Conservation (phyloP, 768 basidiomycete species). For the Tricholoma flavovirens region DNA sequence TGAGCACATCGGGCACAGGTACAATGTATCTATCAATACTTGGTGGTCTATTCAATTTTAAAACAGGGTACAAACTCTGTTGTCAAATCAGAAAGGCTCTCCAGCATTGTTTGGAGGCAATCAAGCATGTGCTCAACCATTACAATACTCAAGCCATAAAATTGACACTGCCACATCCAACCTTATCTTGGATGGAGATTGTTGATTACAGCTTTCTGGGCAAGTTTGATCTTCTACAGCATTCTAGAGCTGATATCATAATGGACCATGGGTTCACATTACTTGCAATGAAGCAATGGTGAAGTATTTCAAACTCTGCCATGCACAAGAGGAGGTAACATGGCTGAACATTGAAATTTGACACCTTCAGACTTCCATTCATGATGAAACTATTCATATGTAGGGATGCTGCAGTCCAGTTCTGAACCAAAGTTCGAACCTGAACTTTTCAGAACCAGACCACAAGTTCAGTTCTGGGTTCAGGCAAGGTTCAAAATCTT, state of each 20-base stretch:
- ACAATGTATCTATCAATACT: background rate
- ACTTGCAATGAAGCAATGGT: conserved; percentile 11
- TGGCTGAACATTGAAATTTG: no score
- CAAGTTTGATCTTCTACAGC: conserved; percentile 18
- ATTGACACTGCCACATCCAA: conserved; percentile 11
- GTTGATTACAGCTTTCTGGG: conserved; percentile 19
- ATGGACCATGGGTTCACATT: conserved; percentile 14
- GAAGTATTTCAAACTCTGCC: conserved; percentile 13
- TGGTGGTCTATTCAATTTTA: background rate
- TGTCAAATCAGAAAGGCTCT: conserved; percentile 21
- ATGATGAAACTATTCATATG: conserved; percentile 4
- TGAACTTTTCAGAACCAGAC: no score
- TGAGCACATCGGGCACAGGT: conserved; percentile 19
- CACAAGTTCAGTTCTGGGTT: no score
- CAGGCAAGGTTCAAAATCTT: no score
- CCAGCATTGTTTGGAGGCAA: conserved; percentile 15
- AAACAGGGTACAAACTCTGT: conserved; percentile 22
- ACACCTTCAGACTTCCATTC: conserved; percentile 14
- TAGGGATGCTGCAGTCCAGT: no score
- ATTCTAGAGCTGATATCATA: conserved; percentile 10
- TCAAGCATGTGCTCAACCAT: conserved; percentile 15
- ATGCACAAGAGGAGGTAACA: no score
- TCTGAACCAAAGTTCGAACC: no score
- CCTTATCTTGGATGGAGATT: conserved; percentile 21
- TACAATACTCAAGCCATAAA: conserved; percentile 18